Conservation (phyloP, 2,329 filamentous ascomycete genomes). For the Aspergillus spinulosporus region DNA sequence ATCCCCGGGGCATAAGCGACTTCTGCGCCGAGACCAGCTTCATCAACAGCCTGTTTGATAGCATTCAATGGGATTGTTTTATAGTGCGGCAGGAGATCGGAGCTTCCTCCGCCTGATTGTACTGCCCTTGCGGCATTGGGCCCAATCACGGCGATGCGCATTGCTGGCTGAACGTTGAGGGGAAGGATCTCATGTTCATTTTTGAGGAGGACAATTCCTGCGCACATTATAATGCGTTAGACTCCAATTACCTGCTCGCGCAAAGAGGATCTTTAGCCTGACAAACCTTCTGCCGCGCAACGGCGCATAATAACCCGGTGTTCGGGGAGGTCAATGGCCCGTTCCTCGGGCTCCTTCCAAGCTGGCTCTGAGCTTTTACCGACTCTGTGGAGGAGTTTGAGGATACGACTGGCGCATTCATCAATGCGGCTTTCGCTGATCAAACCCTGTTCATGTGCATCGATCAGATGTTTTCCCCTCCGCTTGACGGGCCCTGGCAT, state of each 20-base stretch:
- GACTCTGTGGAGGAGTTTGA: too few relatives aligned
- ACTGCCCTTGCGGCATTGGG: background rate
- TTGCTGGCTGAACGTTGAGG: background rate
- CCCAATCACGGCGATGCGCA: conserved; percentile 1
- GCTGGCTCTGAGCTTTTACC: background rate
- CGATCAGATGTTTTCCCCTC: background rate
- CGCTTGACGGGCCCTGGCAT: conserved; percentile 10
- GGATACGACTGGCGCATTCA: too few relatives aligned
- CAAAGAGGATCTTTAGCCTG: too few relatives aligned
- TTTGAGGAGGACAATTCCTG: conserved; percentile 9
- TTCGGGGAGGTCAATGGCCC: conserved; percentile 2
- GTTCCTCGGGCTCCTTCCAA: conserved; percentile 1
- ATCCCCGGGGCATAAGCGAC: background rate
- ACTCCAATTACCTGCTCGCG: too few relatives aligned
- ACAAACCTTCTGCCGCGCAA: background rate
- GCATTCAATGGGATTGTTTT: background rate
- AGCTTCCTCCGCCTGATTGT: conserved; percentile 4
- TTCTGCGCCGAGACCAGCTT: background rate
- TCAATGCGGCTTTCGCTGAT: background rate
- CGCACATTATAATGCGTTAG: too few relatives aligned
- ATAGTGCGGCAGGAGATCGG: conserved; percentile 1
- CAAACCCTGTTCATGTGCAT: background rate
- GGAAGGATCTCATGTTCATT: conserved; percentile 1
- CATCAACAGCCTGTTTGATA: background rate
- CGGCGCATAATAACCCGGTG: conserved; percentile 3